Evolutionary conservation across 2,329 filamentous ascomycete genomes (phyloP).

Genomic region (Metarhizium album): DNA sequence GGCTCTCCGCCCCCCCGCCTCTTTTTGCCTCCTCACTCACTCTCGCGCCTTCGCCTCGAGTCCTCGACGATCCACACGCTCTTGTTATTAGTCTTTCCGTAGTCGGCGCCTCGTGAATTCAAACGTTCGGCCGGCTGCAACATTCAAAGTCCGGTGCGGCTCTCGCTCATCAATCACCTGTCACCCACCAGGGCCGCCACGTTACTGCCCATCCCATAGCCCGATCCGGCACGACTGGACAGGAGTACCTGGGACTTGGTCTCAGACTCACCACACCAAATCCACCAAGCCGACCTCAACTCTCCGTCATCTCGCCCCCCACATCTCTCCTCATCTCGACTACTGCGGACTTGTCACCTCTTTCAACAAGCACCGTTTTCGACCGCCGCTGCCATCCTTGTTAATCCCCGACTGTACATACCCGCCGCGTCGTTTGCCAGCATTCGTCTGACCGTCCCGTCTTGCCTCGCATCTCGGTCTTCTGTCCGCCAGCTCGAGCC

Average conservation of each 20-base stretch:
- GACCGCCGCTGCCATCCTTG: not conserved
- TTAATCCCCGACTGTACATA: not conserved
- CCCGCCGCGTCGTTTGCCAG: not conserved
- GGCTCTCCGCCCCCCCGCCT: no score
- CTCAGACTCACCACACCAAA: not conserved
- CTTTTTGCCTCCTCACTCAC: not conserved
- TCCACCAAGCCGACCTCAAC: not conserved
- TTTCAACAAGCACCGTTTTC: not conserved
- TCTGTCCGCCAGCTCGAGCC: conserved; percentile 11
- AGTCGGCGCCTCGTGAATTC: conserved; percentile 3
- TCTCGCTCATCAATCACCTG: not conserved
- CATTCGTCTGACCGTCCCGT: not conserved
- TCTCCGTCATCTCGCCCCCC: not conserved
- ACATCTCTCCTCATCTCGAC: not conserved
- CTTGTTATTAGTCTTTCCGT: conserved; percentile 3
- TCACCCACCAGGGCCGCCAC: not conserved
- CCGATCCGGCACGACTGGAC: not conserved
- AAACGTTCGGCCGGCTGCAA: not conserved
- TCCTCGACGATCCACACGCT: not conserved
- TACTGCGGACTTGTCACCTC: not conserved
- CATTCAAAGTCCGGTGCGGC: conserved; percentile 1
- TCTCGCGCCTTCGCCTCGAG: not conserved
- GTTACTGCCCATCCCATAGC: not conserved
- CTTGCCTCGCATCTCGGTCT: not conserved
- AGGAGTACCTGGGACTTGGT: no score